phyloP scores from a whole-genome alignment of 495 filamentous ascomycete genomes.

The Hypoxylon trugodes region DNA sequence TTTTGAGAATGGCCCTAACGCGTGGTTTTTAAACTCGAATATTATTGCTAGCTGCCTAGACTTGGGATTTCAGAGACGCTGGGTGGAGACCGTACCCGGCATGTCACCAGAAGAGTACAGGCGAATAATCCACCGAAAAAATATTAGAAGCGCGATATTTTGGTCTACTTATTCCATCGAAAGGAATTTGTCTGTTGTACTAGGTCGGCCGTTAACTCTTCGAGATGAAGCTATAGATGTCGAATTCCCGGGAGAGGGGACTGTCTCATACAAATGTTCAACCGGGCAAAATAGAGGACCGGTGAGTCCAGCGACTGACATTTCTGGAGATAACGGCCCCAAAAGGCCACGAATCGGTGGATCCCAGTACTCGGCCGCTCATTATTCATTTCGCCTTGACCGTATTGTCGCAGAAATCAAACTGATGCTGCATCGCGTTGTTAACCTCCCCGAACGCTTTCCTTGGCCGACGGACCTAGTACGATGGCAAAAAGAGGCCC shows the following conservation, averaged over 20 bases:
- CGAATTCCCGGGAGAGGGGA: constrained; percentile 43
- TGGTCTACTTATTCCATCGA: constrained; percentile 59
- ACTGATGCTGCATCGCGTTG: constrained; percentile 56
- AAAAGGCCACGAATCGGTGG: constrained; percentile 6
- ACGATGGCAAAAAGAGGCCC: constrained; percentile 53
- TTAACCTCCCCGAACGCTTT: constrained; percentile 40
- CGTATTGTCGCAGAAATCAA: constrained; percentile 58
- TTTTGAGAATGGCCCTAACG: constrained; percentile 54
- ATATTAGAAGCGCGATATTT: constrained; percentile 58
- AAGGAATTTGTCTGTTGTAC: constrained; percentile 54
- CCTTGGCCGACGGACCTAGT: constrained; percentile 18
- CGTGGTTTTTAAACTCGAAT: constrained; percentile 59
- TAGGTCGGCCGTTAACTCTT: constrained; percentile 57
- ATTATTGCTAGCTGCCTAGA: constrained; percentile 56
- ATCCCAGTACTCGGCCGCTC: constrained; percentile 30
- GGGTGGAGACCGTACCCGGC: constrained; percentile 47
- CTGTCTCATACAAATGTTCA: background rate
- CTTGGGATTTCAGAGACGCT: constrained; percentile 50
- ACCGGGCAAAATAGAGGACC: background rate
- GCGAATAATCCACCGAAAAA: constrained; percentile 46
- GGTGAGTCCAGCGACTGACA: background rate
- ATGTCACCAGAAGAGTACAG: constrained; percentile 38
- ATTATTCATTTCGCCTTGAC: constrained; percentile 54
- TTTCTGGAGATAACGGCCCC: background rate
- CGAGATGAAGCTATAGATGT: constrained; percentile 59